phyloP scores from a whole-genome alignment of 2,329 filamentous ascomycete genomes.

The Nigrograna mackinnonii region DNA sequence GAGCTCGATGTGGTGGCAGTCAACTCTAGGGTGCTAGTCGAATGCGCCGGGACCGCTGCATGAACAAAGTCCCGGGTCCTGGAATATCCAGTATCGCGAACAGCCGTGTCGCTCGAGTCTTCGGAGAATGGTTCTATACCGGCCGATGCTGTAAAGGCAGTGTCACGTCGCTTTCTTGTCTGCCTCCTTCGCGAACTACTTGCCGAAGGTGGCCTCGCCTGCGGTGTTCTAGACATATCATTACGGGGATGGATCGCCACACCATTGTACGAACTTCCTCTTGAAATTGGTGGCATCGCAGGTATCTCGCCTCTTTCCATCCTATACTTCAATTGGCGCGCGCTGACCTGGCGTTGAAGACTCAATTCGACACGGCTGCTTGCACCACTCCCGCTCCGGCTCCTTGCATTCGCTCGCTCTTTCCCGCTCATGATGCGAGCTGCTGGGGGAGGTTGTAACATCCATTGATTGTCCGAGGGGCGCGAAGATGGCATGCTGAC shows the following conservation, averaged over 20 bases:
- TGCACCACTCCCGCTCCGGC: conserved; percentile 54
- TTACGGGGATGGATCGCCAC: conserved; percentile 24
- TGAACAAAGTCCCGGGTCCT: neutral
- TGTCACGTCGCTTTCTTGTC: conserved; percentile 32
- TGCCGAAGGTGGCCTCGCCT: conserved; percentile 30
- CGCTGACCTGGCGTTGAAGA: conserved; percentile 43
- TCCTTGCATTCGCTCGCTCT: conserved; percentile 63
- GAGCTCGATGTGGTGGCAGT: neutral
- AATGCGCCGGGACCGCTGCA: no score
- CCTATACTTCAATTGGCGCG: conserved; percentile 38
- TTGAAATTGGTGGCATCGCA: conserved; percentile 37
- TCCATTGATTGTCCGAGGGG: conserved; percentile 78
- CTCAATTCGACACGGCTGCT: conserved; percentile 45
- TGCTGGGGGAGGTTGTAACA: conserved; percentile 89
- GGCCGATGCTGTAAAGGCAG: conserved; percentile 18
- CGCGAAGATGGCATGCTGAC: conserved; percentile 74
- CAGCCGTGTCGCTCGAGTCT: conserved; percentile 25
- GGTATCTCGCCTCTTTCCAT: conserved; percentile 38
- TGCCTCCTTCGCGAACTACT: conserved; percentile 29
- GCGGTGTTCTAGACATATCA: conserved; percentile 33
- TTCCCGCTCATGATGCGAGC: conserved; percentile 92
- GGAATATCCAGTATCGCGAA: conserved; percentile 8
- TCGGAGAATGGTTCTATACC: no score
- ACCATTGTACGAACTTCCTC: conserved; percentile 37
- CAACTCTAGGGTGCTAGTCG: neutral